Evolutionary conservation across 805 yeast genomes (phyloP).

Genomic region (Zygosaccharomyces bailii): DNA sequence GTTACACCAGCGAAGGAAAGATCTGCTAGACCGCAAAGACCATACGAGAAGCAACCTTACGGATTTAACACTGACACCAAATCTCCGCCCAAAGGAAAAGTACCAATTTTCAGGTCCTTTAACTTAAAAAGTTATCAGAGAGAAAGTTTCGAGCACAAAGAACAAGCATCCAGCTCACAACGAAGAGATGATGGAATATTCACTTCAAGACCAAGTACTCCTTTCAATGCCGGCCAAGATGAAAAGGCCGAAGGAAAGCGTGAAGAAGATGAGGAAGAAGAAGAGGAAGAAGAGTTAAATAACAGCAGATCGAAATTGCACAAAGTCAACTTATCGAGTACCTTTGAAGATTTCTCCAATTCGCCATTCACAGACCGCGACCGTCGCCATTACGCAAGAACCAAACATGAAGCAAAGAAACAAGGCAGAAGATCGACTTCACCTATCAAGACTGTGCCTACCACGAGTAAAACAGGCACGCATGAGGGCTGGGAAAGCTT

Average conservation of each 20-base stretch:
- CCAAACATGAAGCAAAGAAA: slow-evolving; percentile 19
- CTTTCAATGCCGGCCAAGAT: neutral
- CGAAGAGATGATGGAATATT: slow-evolving; percentile 1
- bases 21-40: slow-evolving; percentile 20
- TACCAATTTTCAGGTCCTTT: slow-evolving; percentile 27
- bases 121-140: slow-evolving; percentile 30
- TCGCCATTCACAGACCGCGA: slow-evolving; percentile 21
- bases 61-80: slow-evolving; percentile 28
- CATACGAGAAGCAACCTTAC: slow-evolving; percentile 36
- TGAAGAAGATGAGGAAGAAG: neutral
- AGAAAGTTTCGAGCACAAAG: slow-evolving; percentile 10
- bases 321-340: slow-evolving; percentile 10
- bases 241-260: neutral
- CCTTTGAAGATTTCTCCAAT: slow-evolving; percentile 7
- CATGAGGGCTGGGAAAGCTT: slow-evolving; percentile 20
- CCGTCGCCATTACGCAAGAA: slow-evolving; percentile 27
- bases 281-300: slow-evolving; percentile 5
- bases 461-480: slow-evolving; percentile 11
- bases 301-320: slow-evolving; percentile 12
- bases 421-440: slow-evolving; percentile 24
- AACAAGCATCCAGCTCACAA: slow-evolving; percentile 5
- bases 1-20: slow-evolving; percentile 2
- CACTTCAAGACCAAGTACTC: slow-evolving; percentile 2
- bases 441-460: slow-evolving; percentile 26
- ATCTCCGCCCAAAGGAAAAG: slow-evolving; percentile 12